Evolutionary conservation across 2,329 filamentous ascomycete genomes (phyloP).

Genomic region (Fusarium coffeatum): DNA sequence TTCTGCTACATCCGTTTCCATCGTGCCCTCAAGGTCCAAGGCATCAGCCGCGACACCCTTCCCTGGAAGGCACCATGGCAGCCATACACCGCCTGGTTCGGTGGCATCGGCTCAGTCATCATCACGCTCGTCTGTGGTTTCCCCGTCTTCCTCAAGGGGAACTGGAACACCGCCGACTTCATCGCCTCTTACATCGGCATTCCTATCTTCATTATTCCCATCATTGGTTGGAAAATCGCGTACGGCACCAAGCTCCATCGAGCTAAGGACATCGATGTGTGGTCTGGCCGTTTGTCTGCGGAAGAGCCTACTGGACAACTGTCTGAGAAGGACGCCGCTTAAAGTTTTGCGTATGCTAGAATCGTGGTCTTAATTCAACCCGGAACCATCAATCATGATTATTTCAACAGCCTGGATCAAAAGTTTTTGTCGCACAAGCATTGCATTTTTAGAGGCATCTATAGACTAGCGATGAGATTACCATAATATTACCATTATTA

Average conservation of each 20-base stretch:
- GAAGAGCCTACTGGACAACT: conserved; percentile 14
- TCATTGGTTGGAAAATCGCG: conserved; percentile 68
- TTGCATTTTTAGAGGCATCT: neutral
- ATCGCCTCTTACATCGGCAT: conserved; percentile 73
- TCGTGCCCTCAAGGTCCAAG: conserved; percentile 59
- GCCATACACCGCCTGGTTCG: conserved; percentile 73
- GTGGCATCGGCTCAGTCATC: conserved; percentile 67
- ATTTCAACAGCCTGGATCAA: neutral
- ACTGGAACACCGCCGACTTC: conserved; percentile 73
- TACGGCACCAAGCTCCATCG: conserved; percentile 50
- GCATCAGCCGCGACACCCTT: conserved; percentile 62
- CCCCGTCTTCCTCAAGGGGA: conserved; percentile 74
- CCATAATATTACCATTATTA: neutral
- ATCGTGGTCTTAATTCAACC: neutral
- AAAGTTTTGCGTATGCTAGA: neutral
- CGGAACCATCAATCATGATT: neutral
- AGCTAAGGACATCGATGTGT: conserved; percentile 64
- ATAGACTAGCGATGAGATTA: neutral
- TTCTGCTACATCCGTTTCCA: conserved; percentile 71
- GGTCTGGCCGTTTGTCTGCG: conserved; percentile 35
- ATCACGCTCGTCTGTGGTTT: conserved; percentile 82
- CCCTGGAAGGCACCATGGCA: conserved; percentile 66
- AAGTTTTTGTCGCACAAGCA: neutral
- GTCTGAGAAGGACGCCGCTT: conserved; percentile 2
- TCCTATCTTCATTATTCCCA: conserved; percentile 70